Base-by-base conservation (phyloP, 371 early-diverging fungal species). In the Syncephalastrum racemosum region DNA sequence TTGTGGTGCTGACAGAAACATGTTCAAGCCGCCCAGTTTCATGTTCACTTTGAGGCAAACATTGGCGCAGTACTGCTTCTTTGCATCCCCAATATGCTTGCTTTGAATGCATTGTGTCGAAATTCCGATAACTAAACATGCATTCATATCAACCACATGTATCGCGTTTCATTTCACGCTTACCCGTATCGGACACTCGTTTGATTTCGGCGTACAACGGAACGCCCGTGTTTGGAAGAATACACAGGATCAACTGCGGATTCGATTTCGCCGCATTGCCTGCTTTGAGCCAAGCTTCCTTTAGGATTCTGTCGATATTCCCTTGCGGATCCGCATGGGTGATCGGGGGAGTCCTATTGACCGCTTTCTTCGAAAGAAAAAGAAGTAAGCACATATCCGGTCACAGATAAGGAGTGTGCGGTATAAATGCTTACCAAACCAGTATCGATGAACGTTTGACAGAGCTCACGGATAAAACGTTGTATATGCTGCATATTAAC, bases 141-240 rank as follows among this genome's bases (percentile, higher is more conserved):
- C 2, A 55, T 48, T 25, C 18, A 10, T 8, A 31, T 31, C 2
- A 10, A 8, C 36, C 36, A 31, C 12, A 8, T 31, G 10, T 31
- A 31, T 8, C 10, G 4, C 14, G 1, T 25, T 3, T 13, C 50
- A n/a, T 23, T 8, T 4, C 13, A 8, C 14, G 7, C 44, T 49
- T 41, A 57, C 45, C 82, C 2, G 95, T 95, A 70, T 99, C 98
- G 27, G 91, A 84, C 18, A 92, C 84, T 25, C 95, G 83, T 81
- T 98, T 99, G 63, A 98, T 91, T 61, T 94, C 93, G 52, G 92
- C 91, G 72, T 99, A 99, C 3, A 95, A 70, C 3, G 81, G 85
- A 10, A 86, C 81, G 59, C 89, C 89, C 47, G 90, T 93, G 78
- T 89, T 89, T 46, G 92, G 92, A 42, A 97, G 68, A 49, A 97